phyloP scores from a whole-genome alignment of 345 rosid species.

The Salix caprea region DNA sequence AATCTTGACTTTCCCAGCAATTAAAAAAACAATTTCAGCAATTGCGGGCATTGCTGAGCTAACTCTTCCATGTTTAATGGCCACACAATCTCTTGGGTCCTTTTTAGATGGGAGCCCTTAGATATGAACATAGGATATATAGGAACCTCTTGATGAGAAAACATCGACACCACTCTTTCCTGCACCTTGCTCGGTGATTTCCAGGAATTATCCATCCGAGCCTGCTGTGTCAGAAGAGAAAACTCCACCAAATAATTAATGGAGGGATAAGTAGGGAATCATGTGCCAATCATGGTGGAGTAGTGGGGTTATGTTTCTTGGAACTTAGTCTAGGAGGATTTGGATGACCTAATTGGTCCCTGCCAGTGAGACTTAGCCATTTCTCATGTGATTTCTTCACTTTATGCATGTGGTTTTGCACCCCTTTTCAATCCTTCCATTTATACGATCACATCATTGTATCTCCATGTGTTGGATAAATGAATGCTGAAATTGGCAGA shows the following conservation, averaged over 20 bases:
- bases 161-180: too few relatives aligned
- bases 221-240: too few relatives aligned
- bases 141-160: too few relatives aligned
- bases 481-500: too few relatives aligned
- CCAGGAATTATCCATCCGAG: too few relatives aligned
- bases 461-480: too few relatives aligned
- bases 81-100: slow-evolving; percentile 21
- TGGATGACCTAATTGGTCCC: slow-evolving; percentile 23
- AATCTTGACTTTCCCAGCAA: slow-evolving; percentile 35
- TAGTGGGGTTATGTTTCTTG: slow-evolving; percentile 14
- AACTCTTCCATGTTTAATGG: slow-evolving; percentile 30
- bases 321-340: slow-evolving; percentile 21
- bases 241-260: too few relatives aligned
- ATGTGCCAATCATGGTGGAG: slow-evolving; percentile 28
- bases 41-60: neutral
- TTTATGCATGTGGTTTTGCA: slow-evolving; percentile 50
- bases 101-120: neutral
- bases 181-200: too few relatives aligned
- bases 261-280: slow-evolving; percentile 22
- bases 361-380: slow-evolving; percentile 24
- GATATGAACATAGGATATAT: slow-evolving; percentile 6
- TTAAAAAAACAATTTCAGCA: neutral
- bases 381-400: slow-evolving; percentile 41
- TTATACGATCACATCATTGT: slow-evolving; percentile 26
- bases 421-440: slow-evolving; percentile 18